Conservation (phyloP, 2,329 filamentous ascomycete species). For the Diaporthe ampelina region DNA sequence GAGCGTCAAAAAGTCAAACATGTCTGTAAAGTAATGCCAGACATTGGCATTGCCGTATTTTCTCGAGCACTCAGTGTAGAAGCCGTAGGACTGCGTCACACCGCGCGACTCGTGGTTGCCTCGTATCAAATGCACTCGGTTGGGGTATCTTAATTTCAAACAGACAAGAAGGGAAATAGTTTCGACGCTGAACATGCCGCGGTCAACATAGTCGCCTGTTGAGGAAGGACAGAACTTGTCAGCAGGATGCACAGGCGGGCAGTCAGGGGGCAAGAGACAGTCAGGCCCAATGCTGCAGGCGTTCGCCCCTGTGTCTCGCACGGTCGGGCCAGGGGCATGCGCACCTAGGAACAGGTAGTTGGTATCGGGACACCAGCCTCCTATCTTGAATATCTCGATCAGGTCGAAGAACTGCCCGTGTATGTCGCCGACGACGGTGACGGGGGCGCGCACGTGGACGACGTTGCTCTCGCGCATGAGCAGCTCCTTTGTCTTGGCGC, state of each 20-base stretch:
- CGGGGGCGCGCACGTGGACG: constrained; percentile 93
- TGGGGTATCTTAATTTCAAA: constrained; percentile 95
- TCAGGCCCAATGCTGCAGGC: constrained; percentile 18
- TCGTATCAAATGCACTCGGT: constrained; percentile 94
- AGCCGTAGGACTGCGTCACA: constrained; percentile 98
- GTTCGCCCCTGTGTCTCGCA: background rate
- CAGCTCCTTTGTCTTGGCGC: constrained; percentile 98
- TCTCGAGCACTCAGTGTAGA: constrained; percentile 97
- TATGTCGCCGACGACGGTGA: constrained; percentile 98
- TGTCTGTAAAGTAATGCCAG: constrained; percentile 99
- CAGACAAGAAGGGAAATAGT: constrained; percentile 98
- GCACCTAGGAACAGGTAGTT: constrained; percentile 97
- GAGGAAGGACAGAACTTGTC: constrained; percentile 19
- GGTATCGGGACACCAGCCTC: constrained; percentile 95
- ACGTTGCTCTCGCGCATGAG: constrained; percentile 99
- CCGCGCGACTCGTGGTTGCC: constrained; percentile 98
- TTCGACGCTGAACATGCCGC: constrained; percentile 98
- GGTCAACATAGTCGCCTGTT: constrained; percentile 95
- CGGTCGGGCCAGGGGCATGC: constrained; percentile 37
- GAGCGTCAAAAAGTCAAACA: constrained; percentile 98
- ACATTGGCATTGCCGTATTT: constrained; percentile 99
- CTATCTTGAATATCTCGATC: constrained; percentile 99
- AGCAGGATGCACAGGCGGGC: constrained; percentile 16
- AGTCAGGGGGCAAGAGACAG: background rate
- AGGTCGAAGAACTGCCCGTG: constrained; percentile 99